Percentiles rank a stretch among this genome's conserved stretches.
Evolutionary conservation across 371 early-diverging fungal genomes (phyloP).

Genomic region (Mucor ambiguus): DNA sequence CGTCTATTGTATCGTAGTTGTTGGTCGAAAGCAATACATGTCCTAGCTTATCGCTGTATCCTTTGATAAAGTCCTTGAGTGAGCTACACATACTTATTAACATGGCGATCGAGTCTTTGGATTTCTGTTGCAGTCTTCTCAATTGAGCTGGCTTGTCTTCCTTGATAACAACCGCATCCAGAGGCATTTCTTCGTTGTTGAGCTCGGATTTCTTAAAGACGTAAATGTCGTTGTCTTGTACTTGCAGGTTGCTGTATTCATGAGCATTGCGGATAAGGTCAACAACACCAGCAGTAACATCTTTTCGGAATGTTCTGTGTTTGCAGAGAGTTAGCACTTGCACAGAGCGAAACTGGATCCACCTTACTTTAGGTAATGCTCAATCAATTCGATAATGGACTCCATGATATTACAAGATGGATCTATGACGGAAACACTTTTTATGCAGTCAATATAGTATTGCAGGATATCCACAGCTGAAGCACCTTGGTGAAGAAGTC

Average conservation of each 20-base stretch:
- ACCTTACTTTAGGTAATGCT: constrained; percentile 32
- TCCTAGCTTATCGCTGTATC: constrained; percentile 32
- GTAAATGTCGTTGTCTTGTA: constrained; percentile 25
- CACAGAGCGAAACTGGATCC: not conserved
- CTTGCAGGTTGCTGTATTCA: not conserved
- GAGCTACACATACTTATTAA: constrained; percentile 38
- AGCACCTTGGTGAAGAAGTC: constrained; percentile 43
- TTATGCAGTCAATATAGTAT: constrained; percentile 37
- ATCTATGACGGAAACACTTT: constrained; percentile 34
- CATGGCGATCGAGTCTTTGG: constrained; percentile 37
- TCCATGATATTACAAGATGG: constrained; percentile 35
- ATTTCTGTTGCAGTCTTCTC: constrained; percentile 23
- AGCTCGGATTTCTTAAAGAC: constrained; percentile 31
- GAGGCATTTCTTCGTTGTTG: constrained; percentile 8
- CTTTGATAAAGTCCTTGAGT: constrained; percentile 27
- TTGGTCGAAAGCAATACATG: constrained; percentile 20
- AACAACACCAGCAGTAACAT: constrained; percentile 31
- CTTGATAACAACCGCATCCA: constrained; percentile 9
- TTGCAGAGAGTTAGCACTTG: not conserved
- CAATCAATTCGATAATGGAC: constrained; percentile 28
- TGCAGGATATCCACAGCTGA: constrained; percentile 36
- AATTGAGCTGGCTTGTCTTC: constrained; percentile 28
- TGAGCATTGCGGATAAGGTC: constrained; percentile 26
- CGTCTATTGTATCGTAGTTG: constrained; percentile 35
- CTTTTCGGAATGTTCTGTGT: constrained; percentile 26